Evolutionary conservation across 2,329 filamentous ascomycete genomes (phyloP).

Genomic region (Arthrobotrys iridis): DNA sequence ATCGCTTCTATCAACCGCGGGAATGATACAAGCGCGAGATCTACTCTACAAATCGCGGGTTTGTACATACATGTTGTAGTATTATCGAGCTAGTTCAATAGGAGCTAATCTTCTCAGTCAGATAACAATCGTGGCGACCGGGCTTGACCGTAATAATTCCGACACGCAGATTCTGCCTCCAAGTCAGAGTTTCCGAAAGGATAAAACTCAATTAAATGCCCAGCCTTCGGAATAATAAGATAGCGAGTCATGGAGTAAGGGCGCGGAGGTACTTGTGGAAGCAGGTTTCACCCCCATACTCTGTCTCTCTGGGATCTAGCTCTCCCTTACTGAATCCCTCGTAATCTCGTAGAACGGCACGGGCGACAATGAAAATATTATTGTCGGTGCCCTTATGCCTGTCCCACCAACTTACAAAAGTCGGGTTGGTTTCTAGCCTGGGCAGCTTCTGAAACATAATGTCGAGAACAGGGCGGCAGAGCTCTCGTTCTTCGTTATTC

Average conservation of each 20-base stretch:
- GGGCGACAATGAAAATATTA: neutral
- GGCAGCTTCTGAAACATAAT: neutral
- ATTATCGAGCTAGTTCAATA: too few species aligned
- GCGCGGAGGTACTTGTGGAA: neutral
- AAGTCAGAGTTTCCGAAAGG: too few species aligned
- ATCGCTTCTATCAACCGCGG: too few species aligned
- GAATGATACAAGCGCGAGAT: too few species aligned
- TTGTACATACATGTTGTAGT: too few species aligned
- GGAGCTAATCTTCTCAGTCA: too few species aligned
- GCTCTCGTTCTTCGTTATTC: neutral
- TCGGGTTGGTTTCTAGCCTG: neutral
- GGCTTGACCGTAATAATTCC: too few species aligned
- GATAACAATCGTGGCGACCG: too few species aligned
- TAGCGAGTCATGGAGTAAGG: neutral
- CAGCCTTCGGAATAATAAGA: neutral
- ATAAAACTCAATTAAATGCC: neutral
- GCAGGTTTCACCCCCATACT: neutral
- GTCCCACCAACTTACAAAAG: constrained; percentile 9
- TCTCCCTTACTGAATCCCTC: neutral
- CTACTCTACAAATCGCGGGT: too few species aligned
- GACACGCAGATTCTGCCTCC: too few species aligned
- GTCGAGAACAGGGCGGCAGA: neutral
- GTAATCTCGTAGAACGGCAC: neutral
- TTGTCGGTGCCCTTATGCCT: neutral
- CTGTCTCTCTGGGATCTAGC: neutral